phyloP scores from a whole-genome alignment of 768 basidiomycete species.

The Kwoniella bestiolae region DNA sequence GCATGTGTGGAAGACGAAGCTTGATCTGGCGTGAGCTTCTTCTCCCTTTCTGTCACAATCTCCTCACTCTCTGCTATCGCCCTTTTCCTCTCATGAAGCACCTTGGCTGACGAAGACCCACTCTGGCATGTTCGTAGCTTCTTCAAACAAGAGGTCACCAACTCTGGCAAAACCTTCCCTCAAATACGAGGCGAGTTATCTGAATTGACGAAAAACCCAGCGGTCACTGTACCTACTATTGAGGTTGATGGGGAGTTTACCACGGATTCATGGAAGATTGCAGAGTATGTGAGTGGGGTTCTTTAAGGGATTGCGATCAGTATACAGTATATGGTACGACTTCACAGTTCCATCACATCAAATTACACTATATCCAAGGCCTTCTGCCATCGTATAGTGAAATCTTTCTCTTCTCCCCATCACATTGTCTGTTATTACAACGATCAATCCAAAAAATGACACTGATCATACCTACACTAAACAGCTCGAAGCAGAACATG shows the following conservation, averaged over 20 bases:
- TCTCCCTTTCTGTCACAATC: neutral
- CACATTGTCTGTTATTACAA: no score
- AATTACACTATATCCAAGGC: no score
- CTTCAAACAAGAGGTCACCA: conserved; percentile 13
- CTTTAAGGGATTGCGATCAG: no score
- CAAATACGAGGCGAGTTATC: conserved; percentile 27
- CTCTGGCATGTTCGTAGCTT: conserved; percentile 7
- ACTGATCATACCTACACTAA: no score
- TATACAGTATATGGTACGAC: no score
- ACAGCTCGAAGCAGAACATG: conserved; percentile 28
- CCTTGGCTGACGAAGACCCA: no score
- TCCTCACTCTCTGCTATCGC: no score
- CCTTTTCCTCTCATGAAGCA: no score
- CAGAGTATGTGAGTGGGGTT: conserved; percentile 22
- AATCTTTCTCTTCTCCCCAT: no score
- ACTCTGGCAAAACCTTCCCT: conserved; percentile 15
- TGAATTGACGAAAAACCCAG: conserved; percentile 23
- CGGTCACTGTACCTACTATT: conserved; percentile 30
- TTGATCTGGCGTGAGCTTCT: conserved; percentile 21
- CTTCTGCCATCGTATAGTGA: no score
- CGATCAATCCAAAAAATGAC: no score
- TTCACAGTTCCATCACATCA: no score
- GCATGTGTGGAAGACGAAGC: conserved; percentile 30
- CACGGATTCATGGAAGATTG: conserved; percentile 28
- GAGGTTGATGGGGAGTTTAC: conserved; percentile 19